Evolutionary conservation across 306 rosid species (phyloP).

Genomic region (Quillaja saponaria): DNA sequence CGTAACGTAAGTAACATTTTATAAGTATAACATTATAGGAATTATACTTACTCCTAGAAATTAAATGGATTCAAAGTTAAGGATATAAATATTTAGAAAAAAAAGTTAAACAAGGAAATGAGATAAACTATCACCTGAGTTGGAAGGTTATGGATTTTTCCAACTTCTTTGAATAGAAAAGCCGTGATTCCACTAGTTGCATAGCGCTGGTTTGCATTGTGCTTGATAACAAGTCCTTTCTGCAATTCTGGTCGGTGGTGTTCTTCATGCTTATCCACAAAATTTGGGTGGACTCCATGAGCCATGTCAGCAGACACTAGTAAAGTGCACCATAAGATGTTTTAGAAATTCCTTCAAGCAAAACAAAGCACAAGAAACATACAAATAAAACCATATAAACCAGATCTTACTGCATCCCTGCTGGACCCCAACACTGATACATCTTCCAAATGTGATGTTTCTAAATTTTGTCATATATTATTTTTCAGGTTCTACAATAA

Average conservation of each 20-base stretch:
- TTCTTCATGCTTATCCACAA: conserved; percentile 88
- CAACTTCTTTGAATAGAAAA: conserved; percentile 87
- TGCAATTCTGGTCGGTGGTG: conserved; percentile 87
- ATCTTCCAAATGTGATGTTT: no score
- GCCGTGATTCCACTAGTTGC: conserved; percentile 91
- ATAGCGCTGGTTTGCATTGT: conserved; percentile 95
- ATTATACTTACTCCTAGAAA: no score
- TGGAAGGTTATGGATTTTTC: conserved; percentile 77
- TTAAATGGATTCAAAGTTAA: no score
- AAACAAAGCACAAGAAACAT: no score
- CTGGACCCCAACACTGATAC: no score
- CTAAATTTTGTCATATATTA: no score
- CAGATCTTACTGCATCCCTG: no score
- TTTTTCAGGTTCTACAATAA: no score
- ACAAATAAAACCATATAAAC: no score
- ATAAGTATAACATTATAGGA: no score
- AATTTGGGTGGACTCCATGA: conserved; percentile 97
- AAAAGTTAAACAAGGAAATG: conserved; percentile 10
- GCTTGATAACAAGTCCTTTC: conserved; percentile 89
- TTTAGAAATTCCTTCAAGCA: conserved; percentile 31
- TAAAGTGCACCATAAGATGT: conserved; percentile 29
- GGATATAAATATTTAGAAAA: not conserved
- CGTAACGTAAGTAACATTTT: no score
- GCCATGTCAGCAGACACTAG: conserved; percentile 99
- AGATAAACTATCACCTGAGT: conserved; percentile 59